phyloP scores from a whole-genome alignment of 1,139 yeast species.

The Taphrina deformans region DNA sequence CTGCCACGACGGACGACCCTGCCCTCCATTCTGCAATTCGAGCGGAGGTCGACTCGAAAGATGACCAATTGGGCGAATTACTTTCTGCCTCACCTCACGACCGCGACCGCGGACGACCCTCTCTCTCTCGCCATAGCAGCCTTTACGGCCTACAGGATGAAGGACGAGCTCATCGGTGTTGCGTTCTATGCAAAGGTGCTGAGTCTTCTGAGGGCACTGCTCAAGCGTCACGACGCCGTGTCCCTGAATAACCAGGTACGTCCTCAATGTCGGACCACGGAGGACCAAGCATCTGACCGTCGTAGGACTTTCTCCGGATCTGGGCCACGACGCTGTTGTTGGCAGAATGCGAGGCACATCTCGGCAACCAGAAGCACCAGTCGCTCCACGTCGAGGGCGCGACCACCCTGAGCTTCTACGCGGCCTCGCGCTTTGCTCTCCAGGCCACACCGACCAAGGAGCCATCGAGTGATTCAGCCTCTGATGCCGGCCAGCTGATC shows the following conservation, averaged over 20 bases:
- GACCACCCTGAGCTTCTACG: constrained; percentile 23
- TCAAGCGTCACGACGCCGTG: neutral
- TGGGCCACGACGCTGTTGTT: constrained; percentile 28
- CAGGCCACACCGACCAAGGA: neutral
- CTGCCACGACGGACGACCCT: constrained; percentile 19
- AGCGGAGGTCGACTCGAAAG: neutral
- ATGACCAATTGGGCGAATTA: constrained; percentile 29
- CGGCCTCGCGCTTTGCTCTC: constrained; percentile 6
- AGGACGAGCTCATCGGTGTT: neutral
- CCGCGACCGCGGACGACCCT: constrained; percentile 11
- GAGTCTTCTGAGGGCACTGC: constrained; percentile 10
- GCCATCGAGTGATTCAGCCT: neutral
- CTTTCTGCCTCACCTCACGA: constrained; percentile 27
- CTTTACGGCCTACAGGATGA: constrained; percentile 20
- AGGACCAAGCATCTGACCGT: neutral
- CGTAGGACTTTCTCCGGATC: constrained; percentile 19
- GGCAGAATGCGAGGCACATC: constrained; percentile 24
- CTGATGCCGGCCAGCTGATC: neutral
- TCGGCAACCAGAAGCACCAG: constrained; percentile 12
- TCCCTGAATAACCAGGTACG: constrained; percentile 21
- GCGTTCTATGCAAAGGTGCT: constrained; percentile 15
- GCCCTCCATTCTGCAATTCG: constrained; percentile 6
- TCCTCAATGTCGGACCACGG: too few species aligned
- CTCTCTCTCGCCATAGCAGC: constrained; percentile 24
- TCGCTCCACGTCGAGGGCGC: constrained; percentile 28